Base-by-base conservation (phyloP, 31 red algal species). In the Odonthalia washingtoniensis region DNA sequence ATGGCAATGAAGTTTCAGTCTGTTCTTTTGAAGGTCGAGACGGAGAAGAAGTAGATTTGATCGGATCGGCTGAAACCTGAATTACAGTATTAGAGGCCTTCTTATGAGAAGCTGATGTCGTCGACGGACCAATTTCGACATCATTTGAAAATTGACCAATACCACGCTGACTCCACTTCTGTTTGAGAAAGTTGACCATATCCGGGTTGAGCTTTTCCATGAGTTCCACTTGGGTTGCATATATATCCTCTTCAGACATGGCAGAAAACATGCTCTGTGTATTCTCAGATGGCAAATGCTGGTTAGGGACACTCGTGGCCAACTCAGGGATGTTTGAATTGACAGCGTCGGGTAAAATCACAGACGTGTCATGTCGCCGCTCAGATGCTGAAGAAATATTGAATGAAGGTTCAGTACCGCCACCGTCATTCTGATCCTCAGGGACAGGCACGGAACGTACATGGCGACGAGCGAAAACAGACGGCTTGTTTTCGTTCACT, bases 171-270 rank as follows among this genome's bases (percentile, higher is more conserved):
- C 39, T 61, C 49, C 52, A 80, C 43, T 64, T 81, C 32, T 86
- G 45, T 66, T 68, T 81, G 5, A 92, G 43, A 74, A 92, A 81
- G 3, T 46, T 36, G 40, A 92, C 86, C 60, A 43, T 86, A 21
- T 85, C 66, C 30, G 81, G 43, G 32, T 52, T 72, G 6, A 92
- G 63, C 21, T 65, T 66, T 24, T 37, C 36, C 2, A 57, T 61
- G 64, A 92, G 81, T 40, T 86, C 82, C 1, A 39, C 61, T 33
- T 79, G 75, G 14, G 90, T 82, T 46, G 84, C 67, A 1, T 26
- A 43, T 39, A 92, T 85, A n/a, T 92, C 74, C 24, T 86, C 32
- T 49, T 37, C 36, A 18, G 82, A 70, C 82, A 92, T 92, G 3
- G 52, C 65, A 1, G 46, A 36, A 57, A 91, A 40, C 80, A 44